Evolutionary conservation across 1,139 yeast species (phyloP).

Genomic region (Petasospora rhodanensis): DNA sequence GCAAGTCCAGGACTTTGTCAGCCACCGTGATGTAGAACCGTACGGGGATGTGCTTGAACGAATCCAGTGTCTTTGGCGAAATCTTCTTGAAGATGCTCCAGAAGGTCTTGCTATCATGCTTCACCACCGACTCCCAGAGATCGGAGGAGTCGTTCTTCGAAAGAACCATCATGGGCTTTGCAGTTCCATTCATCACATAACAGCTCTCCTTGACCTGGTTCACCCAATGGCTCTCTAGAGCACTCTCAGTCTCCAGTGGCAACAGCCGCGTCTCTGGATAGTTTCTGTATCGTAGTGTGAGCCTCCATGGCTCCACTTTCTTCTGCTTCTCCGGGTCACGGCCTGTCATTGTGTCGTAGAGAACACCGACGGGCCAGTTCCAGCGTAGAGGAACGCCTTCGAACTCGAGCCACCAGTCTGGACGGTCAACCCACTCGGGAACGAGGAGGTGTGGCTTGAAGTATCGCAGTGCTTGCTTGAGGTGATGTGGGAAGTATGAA

Average conservation of each 20-base stretch:
- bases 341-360: conserved; percentile 51
- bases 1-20: conserved; percentile 37
- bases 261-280: conserved; percentile 54
- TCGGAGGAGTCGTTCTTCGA: conserved; percentile 54
- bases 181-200: conserved; percentile 64
- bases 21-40: conserved; percentile 52
- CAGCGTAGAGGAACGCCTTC: conserved; percentile 64
- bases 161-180: conserved; percentile 71
- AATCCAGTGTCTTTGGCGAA: conserved; percentile 16
- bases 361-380: conserved; percentile 75
- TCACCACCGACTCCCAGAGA: conserved; percentile 51
- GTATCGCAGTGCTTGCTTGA: conserved; percentile 38
- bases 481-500: conserved; percentile 53
- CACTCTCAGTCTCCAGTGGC: conserved; percentile 40
- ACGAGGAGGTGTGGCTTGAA: conserved; percentile 38
- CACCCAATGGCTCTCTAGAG: conserved; percentile 53
- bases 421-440: conserved; percentile 30
- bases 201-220: conserved; percentile 80
- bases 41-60: conserved; percentile 50
- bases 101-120: conserved; percentile 30
- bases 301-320: conserved; percentile 41
- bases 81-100: conserved; percentile 33
- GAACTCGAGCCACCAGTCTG: conserved; percentile 63
- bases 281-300: conserved; percentile 39
- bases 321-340: conserved; percentile 29